Conservation (phyloP, 768 basidiomycete species). For the Termitomyces sp. region DNA sequence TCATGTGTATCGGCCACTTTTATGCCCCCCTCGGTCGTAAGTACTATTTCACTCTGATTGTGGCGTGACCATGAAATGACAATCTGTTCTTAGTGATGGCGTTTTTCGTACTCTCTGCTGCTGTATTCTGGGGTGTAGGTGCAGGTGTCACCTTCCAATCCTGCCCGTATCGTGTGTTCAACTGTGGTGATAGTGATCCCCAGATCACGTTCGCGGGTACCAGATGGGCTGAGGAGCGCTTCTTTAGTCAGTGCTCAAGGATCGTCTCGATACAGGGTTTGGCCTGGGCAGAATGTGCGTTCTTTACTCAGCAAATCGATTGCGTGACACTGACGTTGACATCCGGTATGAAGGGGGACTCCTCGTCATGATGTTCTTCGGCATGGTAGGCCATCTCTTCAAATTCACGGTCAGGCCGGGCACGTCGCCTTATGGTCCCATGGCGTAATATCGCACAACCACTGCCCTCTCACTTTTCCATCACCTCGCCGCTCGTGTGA, state of each 20-base stretch:
- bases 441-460: not conserved
- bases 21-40: constrained; percentile 1
- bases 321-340: not conserved
- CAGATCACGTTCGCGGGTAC: constrained; percentile 1
- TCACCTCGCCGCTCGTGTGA: not conserved
- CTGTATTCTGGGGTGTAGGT: constrained; percentile 9
- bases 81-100: constrained; percentile 1
- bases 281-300: constrained; percentile 11
- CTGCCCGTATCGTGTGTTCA: constrained; percentile 8
- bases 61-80: not conserved
- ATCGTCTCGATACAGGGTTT: constrained; percentile 12
- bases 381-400: constrained; percentile 7
- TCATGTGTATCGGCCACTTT: constrained; percentile 11
- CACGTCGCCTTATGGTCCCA: constrained; percentile 7
- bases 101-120: constrained; percentile 7
- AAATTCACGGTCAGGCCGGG: not conserved
- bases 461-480: not conserved
- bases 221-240: constrained; percentile 6
- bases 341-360: constrained; percentile 1
- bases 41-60: not conserved
- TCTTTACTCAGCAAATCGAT: too few relatives aligned
- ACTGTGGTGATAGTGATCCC: constrained; percentile 3
- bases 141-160: constrained; percentile 9
- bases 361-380: constrained; percentile 9
- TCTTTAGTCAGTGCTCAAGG: constrained; percentile 12